Base-by-base conservation (phyloP, 768 basidiomycete species). In the Leccinum variicolor region DNA sequence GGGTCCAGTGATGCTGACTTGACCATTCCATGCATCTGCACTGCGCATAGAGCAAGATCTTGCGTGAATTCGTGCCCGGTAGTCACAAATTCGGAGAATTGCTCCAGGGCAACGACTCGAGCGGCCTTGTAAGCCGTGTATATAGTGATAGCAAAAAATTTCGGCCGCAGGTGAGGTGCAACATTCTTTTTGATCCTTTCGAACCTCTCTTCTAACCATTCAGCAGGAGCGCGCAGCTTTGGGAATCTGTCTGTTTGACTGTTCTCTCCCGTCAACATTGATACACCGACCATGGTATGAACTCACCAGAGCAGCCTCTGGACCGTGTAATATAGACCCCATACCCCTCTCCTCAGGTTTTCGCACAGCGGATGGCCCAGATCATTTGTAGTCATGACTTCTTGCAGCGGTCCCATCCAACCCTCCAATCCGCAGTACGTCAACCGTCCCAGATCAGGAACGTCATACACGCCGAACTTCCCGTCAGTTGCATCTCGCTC, bases 381-480 rank as follows among this genome's bases (percentile, higher is more conserved):
- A 69, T 99, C 94, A 71, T 98, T 98, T 66, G 85, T 82, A 62
- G 80, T 79, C 84, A 94, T 94, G 70, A 98, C 85, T 63, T 84
- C 84, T 39, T 84, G 81, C 54, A 98, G 76, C 0, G 86, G 86
- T 63, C 87, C 83, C 94, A 99, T 98, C 94, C 95, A 99, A 2
- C 97, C 97, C 67, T 98, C 93, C 52, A 98, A 72, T 17, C 97
- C 97, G 66, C 95, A 98, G 73, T 98, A 99, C 11, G 83, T 85
- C 71, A 94, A 76, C 57, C 82, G 81, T 0, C 90, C 93, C 23
- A 83, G 66, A 23, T 80, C 83, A 5, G 95, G 91, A 33, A 99
- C 75, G 49, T 87, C 81, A 72, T 98, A 98, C 1, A 77, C 82
- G 3, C 97, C 95, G 67, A 87, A 85, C 59, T 85, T 81, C 1